These are phyloP conservation scores for Colletotrichum sublineola DNA, from an alignment of 2,329 filamentous ascomycete genomes.

Conservation along the genomic window DNA sequence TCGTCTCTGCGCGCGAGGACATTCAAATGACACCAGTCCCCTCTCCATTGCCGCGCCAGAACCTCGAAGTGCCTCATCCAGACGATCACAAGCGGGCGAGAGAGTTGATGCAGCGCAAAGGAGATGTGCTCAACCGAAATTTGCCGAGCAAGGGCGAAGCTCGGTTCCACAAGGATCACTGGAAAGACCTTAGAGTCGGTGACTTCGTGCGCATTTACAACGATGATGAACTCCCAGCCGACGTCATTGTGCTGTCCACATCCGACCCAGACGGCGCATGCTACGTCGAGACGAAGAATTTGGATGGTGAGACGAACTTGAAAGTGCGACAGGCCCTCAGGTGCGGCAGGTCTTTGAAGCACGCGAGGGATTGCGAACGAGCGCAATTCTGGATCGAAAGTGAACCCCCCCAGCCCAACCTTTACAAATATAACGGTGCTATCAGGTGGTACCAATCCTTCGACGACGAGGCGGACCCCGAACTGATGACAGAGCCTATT, in stretches of 20 bases:
- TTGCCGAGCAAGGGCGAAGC: constrained; percentile 76
- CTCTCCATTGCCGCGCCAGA: constrained; percentile 74
- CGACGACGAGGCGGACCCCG: constrained; percentile 70
- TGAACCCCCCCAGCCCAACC: constrained; percentile 90
- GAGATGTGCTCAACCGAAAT: constrained; percentile 79
- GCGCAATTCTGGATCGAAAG: constrained; percentile 91
- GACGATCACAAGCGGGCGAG: constrained; percentile 52
- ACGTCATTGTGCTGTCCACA: constrained; percentile 91
- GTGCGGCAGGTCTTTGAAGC: constrained; percentile 84
- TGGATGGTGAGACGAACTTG: constrained; percentile 97
- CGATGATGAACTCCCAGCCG: constrained; percentile 93
- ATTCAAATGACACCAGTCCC: constrained; percentile 98
- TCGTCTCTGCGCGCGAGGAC: constrained; percentile 71
- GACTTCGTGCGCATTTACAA: constrained; percentile 98
- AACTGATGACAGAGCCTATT: constrained; percentile 91
- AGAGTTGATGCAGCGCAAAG: constrained; percentile 61
- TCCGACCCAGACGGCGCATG: constrained; percentile 95
- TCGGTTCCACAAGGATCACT: constrained; percentile 90
- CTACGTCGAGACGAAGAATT: constrained; percentile 97
- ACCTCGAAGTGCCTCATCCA: constrained; percentile 56
- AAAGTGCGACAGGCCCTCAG: constrained; percentile 94
- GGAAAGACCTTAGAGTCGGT: constrained; percentile 95
- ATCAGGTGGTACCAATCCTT: constrained; percentile 87
- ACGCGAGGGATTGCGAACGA: constrained; percentile 92
- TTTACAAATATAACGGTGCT: constrained; percentile 94